Evolutionary conservation across 2,329 filamentous ascomycete genomes (phyloP).

Genomic region (Sporothrix brunneoviolacea): DNA sequence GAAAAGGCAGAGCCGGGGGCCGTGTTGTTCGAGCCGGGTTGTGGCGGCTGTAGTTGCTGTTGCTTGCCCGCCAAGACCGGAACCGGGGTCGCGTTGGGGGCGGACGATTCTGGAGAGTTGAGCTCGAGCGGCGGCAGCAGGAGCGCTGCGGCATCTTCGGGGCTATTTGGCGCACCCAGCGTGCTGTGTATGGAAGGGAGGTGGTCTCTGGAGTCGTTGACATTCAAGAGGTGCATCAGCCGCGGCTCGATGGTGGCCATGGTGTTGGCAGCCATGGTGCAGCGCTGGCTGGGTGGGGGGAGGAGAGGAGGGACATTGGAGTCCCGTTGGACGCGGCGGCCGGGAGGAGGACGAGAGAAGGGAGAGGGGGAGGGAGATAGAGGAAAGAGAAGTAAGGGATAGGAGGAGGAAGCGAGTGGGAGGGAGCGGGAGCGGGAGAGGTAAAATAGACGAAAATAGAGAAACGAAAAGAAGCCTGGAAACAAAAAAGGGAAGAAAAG

Average conservation of each 20-base stretch:
- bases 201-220: constrained; percentile 33
- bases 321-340: constrained; percentile 6
- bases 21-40: background rate
- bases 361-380: background rate
- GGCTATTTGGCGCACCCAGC: constrained; percentile 29
- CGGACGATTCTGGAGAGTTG: constrained; percentile 35
- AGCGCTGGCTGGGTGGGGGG: constrained; percentile 26
- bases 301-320: constrained; percentile 29
- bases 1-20: constrained; percentile 1
- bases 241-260: constrained; percentile 63
- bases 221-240: constrained; percentile 59
- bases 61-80: background rate
- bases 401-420: background rate
- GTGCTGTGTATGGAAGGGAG: constrained; percentile 30
- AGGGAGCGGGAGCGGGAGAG: background rate
- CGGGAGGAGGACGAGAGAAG: constrained; percentile 15
- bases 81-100: too few species aligned
- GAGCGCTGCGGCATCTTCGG: constrained; percentile 26
- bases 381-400: background rate
- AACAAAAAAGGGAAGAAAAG: background rate
- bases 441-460: background rate
- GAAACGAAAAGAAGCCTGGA: background rate
- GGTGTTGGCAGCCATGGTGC: constrained; percentile 53
- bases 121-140: constrained; percentile 45
- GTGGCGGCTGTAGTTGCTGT: background rate